phyloP scores from a whole-genome alignment of 768 basidiomycete species.

The Mycena haematopus region DNA sequence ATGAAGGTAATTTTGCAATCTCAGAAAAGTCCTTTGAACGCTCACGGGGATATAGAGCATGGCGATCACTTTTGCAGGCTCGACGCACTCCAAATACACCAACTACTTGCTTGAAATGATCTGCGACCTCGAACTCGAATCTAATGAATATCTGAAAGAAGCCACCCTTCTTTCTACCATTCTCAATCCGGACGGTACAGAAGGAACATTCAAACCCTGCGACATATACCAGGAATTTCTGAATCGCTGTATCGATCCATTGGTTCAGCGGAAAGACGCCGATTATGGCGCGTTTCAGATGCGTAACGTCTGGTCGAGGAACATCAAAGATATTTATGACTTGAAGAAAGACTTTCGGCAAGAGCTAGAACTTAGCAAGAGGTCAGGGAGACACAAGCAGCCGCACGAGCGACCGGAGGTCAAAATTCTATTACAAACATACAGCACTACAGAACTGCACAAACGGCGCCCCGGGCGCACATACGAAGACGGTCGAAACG shows the following conservation, averaged over 20 bases:
- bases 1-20: not conserved
- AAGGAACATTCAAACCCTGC: slow-evolving; percentile 33
- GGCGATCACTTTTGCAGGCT: slow-evolving; percentile 43
- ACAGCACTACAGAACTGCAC: not conserved
- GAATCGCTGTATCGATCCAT: slow-evolving; percentile 39
- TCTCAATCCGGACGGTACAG: slow-evolving; percentile 37
- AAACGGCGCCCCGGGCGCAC: not conserved
- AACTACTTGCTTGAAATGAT: slow-evolving; percentile 42
- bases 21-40: too few relatives aligned
- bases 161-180: slow-evolving; percentile 36
- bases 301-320: slow-evolving; percentile 37
- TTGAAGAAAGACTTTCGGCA: not conserved
- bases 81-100: slow-evolving; percentile 39
- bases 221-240: slow-evolving; percentile 44
- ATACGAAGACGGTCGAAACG: not conserved
- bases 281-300: slow-evolving; percentile 39
- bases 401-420: not conserved
- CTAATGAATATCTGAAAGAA: slow-evolving; percentile 27
- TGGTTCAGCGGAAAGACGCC: slow-evolving; percentile 35
- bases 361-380: not conserved
- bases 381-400: not conserved
- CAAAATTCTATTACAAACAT: not conserved
- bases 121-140: slow-evolving; percentile 39
- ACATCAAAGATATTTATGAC: slow-evolving; percentile 37
- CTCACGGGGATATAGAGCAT: slow-evolving; percentile 10